Percentiles rank a stretch among this genome's conserved stretches.
Conservation (phyloP, 2,329 filamentous ascomycete species). For the Penicillium fuscoglaucum region DNA sequence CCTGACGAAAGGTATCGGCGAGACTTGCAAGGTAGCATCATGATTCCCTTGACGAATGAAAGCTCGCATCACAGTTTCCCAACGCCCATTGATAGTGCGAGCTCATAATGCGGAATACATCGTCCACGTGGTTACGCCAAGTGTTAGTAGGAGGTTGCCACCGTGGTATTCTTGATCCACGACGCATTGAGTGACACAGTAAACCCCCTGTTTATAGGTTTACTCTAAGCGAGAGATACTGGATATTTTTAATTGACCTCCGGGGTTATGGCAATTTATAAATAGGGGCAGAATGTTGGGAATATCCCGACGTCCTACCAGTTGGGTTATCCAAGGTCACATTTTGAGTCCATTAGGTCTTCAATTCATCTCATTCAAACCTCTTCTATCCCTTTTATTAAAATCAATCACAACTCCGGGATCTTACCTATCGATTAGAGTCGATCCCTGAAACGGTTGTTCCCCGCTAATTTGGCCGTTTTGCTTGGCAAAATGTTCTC, state of each 20-base stretch:
- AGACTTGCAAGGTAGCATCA: neutral
- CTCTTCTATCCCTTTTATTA: too few species aligned
- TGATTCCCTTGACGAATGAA: neutral
- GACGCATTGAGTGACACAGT: neutral
- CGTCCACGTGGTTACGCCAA: neutral
- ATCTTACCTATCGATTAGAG: neutral
- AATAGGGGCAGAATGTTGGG: neutral
- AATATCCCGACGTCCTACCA: neutral
- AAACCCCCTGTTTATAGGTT: neutral
- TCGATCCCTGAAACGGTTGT: neutral
- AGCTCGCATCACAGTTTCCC: neutral
- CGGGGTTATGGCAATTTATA: neutral
- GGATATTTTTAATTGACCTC: neutral
- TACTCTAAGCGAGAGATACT: neutral
- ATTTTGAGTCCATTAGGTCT: too few species aligned
- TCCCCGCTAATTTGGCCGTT: neutral
- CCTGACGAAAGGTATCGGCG: neutral
- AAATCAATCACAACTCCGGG: too few species aligned
- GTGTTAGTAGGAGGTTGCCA: neutral
- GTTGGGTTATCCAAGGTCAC: too few species aligned
- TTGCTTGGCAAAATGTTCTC: neutral
- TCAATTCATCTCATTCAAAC: too few species aligned
- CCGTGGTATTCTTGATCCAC: neutral
- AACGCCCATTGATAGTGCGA: neutral
- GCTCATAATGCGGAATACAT: neutral